Conservation (phyloP, 306 rosid species). For the Geum urbanum region DNA sequence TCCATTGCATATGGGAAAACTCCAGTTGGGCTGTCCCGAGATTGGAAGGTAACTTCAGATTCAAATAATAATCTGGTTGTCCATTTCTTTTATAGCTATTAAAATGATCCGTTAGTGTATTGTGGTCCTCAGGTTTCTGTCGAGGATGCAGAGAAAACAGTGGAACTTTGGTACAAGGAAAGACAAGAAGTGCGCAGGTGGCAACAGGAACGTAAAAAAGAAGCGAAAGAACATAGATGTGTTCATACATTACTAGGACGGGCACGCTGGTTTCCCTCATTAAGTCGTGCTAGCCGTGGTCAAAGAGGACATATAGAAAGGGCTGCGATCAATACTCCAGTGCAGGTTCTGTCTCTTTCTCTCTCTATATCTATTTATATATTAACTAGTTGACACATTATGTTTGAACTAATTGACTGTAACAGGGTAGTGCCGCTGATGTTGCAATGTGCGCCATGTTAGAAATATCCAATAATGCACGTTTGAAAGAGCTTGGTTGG, state of each 20-base stretch:
- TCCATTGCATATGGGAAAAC: slow-evolving; percentile 98
- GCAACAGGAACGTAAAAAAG: slow-evolving; percentile 75
- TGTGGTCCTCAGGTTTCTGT: slow-evolving; percentile 66
- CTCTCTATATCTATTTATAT: background rate
- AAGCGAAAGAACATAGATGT: slow-evolving; percentile 46
- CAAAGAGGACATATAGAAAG: slow-evolving; percentile 90
- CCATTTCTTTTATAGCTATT: background rate
- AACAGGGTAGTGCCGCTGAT: slow-evolving; percentile 98
- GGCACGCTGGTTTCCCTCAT: slow-evolving; percentile 70
- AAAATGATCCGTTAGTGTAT: slow-evolving; percentile 1
- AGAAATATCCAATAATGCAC: slow-evolving; percentile 57
- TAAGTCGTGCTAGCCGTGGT: slow-evolving; percentile 46
- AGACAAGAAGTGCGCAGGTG: slow-evolving; percentile 75
- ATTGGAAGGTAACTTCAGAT: slow-evolving; percentile 69
- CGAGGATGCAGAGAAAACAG: slow-evolving; percentile 82
- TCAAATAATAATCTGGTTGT: slow-evolving; percentile 6
- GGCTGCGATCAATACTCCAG: slow-evolving; percentile 97
- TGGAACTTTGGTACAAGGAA: slow-evolving; percentile 84
- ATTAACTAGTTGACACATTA: no score
- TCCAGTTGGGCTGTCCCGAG: slow-evolving; percentile 84
- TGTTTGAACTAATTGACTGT: slow-evolving; percentile 18
- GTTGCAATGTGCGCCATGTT: slow-evolving; percentile 99
- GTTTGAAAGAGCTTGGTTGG: slow-evolving; percentile 84
- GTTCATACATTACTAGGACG: slow-evolving; percentile 84
- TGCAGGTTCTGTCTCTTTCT: slow-evolving; percentile 53